Evolutionary conservation across 2,329 filamentous ascomycete species (phyloP).

Genomic region (Penicillium sp.): DNA sequence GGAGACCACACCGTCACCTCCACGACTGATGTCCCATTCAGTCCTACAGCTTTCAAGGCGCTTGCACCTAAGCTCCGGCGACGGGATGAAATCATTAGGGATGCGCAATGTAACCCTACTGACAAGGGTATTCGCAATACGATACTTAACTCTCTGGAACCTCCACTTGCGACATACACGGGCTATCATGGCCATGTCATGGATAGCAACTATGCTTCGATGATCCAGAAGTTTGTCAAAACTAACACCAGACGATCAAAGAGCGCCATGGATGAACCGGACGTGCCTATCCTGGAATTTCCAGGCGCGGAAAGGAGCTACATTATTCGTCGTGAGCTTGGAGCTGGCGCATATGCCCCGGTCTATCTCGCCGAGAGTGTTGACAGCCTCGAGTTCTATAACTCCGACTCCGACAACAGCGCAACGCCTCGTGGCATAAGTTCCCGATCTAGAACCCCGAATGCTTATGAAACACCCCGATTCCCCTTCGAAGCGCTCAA

Average conservation of each 20-base stretch:
- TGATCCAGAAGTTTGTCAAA: slow-evolving; percentile 80
- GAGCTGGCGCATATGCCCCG: slow-evolving; percentile 89
- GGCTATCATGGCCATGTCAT: slow-evolving; percentile 74
- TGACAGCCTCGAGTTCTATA: slow-evolving; percentile 46
- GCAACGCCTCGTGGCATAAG: slow-evolving; percentile 48
- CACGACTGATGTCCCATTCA: slow-evolving; percentile 36
- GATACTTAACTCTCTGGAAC: slow-evolving; percentile 71
- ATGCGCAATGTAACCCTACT: slow-evolving; percentile 82
- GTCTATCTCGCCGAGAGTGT: slow-evolving; percentile 85
- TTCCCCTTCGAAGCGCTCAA: slow-evolving; percentile 81
- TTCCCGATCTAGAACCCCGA: slow-evolving; percentile 47
- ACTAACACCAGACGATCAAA: slow-evolving; percentile 52
- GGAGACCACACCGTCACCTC: slow-evolving; percentile 41
- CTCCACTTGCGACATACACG: slow-evolving; percentile 67
- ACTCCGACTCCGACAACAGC: slow-evolving; percentile 35
- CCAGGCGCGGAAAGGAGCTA: slow-evolving; percentile 64
- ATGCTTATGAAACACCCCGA: slow-evolving; percentile 30
- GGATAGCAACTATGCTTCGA: slow-evolving; percentile 62
- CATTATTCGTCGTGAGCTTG: slow-evolving; percentile 77
- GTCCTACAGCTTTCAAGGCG: slow-evolving; percentile 39
- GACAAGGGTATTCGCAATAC: slow-evolving; percentile 69
- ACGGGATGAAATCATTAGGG: slow-evolving; percentile 68
- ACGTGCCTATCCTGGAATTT: slow-evolving; percentile 65
- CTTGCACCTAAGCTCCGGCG: slow-evolving; percentile 23
- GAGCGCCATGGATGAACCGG: slow-evolving; percentile 55